These are phyloP conservation scores for Phytophthora macrochlamydospora DNA, from an alignment of 352 stramenopile species.

Conservation along the genomic window DNA sequence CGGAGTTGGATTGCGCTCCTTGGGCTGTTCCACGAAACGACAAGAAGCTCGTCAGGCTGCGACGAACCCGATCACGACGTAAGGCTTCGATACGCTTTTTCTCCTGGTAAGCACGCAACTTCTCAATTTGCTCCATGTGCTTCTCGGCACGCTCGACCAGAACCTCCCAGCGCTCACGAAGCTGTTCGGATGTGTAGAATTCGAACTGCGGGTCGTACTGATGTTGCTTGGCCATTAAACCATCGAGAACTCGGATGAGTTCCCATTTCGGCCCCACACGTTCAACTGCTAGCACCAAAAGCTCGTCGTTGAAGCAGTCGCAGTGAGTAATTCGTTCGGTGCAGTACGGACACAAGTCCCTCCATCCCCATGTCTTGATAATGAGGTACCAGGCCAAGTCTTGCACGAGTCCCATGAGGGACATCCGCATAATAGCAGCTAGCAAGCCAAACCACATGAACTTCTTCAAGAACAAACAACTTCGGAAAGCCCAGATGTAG, in stretches of 20 bases:
- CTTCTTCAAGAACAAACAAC: conserved; percentile 63
- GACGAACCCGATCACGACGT: conserved; percentile 38
- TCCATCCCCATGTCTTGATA: conserved; percentile 63
- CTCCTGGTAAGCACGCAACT: conserved; percentile 52
- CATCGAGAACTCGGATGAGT: conserved; percentile 62
- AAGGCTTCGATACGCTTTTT: conserved; percentile 51
- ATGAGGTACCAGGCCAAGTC: conserved; percentile 63
- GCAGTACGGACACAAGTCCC: conserved; percentile 67
- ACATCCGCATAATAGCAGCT: conserved; percentile 61
- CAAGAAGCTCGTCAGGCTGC: conserved; percentile 41
- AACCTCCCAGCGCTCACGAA: conserved; percentile 61
- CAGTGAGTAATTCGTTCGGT: conserved; percentile 66
- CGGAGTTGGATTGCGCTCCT: conserved; percentile 12
- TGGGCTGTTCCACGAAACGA: conserved; percentile 25
- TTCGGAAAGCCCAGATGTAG: conserved; percentile 72
- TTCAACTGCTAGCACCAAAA: conserved; percentile 63
- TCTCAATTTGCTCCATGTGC: conserved; percentile 69
- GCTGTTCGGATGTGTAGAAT: conserved; percentile 58
- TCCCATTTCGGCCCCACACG: conserved; percentile 68
- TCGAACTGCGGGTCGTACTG: conserved; percentile 58
- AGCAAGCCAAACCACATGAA: conserved; percentile 75
- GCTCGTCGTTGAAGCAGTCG: conserved; percentile 76
- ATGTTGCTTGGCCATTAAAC: conserved; percentile 46
- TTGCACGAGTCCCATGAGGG: conserved; percentile 50
- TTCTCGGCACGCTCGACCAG: conserved; percentile 52